phyloP scores from a whole-genome alignment of 352 stramenopile species.

The Phytophthora podocarpi region DNA sequence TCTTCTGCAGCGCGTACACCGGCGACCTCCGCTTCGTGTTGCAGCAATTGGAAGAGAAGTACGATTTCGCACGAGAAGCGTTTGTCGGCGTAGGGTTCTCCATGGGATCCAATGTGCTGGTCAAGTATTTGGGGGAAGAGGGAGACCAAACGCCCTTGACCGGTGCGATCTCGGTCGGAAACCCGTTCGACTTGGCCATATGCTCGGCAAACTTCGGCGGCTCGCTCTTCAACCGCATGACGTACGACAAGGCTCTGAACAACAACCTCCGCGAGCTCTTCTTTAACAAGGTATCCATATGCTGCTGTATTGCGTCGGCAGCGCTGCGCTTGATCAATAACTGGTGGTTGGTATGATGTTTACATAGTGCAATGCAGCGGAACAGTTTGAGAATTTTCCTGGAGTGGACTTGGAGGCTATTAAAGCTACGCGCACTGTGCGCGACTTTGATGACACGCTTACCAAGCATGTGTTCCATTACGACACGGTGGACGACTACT shows the following conservation, averaged over 20 bases:
- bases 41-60: conserved; percentile 41
- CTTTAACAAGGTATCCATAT: conserved; percentile 64
- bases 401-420: conserved; percentile 53
- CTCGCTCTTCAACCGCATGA: conserved; percentile 60
- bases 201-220: conserved; percentile 54
- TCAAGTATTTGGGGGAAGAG: conserved; percentile 83
- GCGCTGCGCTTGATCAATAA: too few relatives aligned
- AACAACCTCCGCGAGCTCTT: conserved; percentile 67
- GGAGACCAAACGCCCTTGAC: conserved; percentile 42
- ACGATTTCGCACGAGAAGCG: conserved; percentile 47
- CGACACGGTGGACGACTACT: conserved; percentile 63
- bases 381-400: conserved; percentile 53
- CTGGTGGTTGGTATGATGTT: background rate
- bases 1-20: conserved; percentile 80
- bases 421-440: conserved; percentile 38
- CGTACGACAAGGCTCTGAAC: conserved; percentile 67
- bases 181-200: conserved; percentile 72
- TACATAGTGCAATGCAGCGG: conserved; percentile 30
- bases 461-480: conserved; percentile 67
- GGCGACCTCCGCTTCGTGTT: conserved; percentile 64
- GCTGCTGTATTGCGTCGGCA: too few relatives aligned
- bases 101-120: conserved; percentile 78
- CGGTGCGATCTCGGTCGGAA: conserved; percentile 68
- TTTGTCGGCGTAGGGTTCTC: conserved; percentile 76
- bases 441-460: conserved; percentile 69